These are phyloP conservation scores for Fraxinus xanthoxyloides DNA, from an alignment of 305 asterid genomes.

Conservation along the genomic window DNA sequence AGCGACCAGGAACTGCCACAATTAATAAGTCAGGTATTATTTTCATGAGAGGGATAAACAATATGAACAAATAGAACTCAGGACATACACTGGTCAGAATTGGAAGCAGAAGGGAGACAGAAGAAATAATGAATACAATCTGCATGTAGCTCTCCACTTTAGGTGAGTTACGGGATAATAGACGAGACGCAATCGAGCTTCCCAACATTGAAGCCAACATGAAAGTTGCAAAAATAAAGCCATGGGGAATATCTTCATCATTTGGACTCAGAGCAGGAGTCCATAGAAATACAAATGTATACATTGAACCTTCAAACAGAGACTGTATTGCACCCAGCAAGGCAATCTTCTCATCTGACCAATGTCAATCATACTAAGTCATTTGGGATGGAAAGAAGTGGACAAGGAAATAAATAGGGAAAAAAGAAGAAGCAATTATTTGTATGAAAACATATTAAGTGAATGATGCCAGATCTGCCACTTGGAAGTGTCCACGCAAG, in stretches of 20 bases:
- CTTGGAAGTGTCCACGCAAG: neutral
- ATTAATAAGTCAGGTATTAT: conserved; percentile 19
- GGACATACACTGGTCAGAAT: conserved; percentile 60
- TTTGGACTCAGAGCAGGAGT: conserved; percentile 98
- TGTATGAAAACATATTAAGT: neutral
- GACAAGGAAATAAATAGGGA: neutral
- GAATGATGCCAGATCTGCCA: neutral
- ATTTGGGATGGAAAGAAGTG: conserved; percentile 15
- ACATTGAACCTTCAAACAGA: conserved; percentile 97
- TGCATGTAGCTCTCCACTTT: conserved; percentile 97
- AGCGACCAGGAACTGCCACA: conserved; percentile 64
- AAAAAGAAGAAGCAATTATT: neutral
- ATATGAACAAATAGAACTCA: conserved; percentile 1
- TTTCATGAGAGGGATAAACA: neutral
- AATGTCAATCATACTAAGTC: conserved; percentile 22
- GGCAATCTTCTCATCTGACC: conserved; percentile 93
- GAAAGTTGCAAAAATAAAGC: conserved; percentile 90
- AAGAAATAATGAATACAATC: conserved; percentile 73
- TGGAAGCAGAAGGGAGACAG: conserved; percentile 85
- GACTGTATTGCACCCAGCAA: conserved; percentile 97
- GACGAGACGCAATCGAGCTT: conserved; percentile 89
- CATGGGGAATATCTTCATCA: conserved; percentile 94
- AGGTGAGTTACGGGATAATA: conserved; percentile 65
- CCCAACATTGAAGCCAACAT: conserved; percentile 98
- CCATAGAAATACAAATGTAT: conserved; percentile 96